These are phyloP conservation scores for Fusarium haematococcum DNA, from an alignment of 2,329 filamentous ascomycete species.

Conservation along the genomic window DNA sequence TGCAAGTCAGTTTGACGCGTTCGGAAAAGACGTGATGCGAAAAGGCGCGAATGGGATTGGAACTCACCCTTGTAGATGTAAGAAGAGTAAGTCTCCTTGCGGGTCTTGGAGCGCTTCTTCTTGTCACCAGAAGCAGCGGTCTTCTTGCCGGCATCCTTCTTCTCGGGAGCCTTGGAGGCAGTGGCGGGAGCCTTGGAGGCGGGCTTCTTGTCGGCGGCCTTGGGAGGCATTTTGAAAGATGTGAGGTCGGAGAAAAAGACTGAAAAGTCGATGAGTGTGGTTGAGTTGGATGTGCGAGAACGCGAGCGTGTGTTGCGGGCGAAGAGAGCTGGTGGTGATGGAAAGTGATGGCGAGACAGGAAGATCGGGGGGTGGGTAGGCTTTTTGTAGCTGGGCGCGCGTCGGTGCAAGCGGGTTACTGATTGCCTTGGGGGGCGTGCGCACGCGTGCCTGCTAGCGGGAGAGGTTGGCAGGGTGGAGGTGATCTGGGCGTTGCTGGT, in stretches of 20 bases:
- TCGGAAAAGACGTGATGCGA: conserved; percentile 6
- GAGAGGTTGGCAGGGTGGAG: conserved; percentile 19
- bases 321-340: conserved; percentile 51
- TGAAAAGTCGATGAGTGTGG: conserved; percentile 18
- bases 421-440: conserved; percentile 58
- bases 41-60: conserved; percentile 14
- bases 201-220: conserved; percentile 98
- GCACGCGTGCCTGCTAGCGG: conserved; percentile 36
- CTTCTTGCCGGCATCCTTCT: conserved; percentile 99
- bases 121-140: conserved; percentile 95
- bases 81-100: conserved; percentile 99
- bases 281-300: conserved; percentile 27
- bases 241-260: conserved; percentile 17
- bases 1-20: conserved; percentile 39
- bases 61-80: conserved; percentile 99
- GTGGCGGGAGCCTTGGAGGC: conserved; percentile 93
- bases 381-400: conserved; percentile 73
- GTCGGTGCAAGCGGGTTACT: conserved; percentile 64
- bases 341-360: conserved; percentile 59
- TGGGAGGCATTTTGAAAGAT: conserved; percentile 83
- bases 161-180: conserved; percentile 80
- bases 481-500: conserved; percentile 35
- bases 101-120: conserved; percentile 99
- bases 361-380: conserved; percentile 64
- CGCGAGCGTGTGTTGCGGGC: conserved; percentile 41